Evolutionary conservation across 768 basidiomycete genomes (phyloP), one percentile per base, ranked within the genome.

Genomic region (Cyclocybe cylindracea): DNA sequence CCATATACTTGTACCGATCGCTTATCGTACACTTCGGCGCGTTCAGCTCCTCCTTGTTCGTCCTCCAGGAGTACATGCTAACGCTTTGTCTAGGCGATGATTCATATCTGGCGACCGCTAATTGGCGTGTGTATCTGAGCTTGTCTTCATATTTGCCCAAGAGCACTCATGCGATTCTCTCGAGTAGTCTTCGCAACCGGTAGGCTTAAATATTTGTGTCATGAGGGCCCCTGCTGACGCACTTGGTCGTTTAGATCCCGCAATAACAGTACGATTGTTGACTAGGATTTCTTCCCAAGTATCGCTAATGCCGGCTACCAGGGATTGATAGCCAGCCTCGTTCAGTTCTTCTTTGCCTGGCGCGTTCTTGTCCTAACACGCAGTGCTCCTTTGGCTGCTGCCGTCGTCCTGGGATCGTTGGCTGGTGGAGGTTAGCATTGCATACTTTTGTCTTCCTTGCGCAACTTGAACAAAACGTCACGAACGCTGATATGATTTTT

Each of bases 341-440:
- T 78, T 10, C 78, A 80, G 46, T 51, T 72, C 5, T 81, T 80
- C 60, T 78, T 77, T 43, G 75, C 76, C 0, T 70, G 68, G 68
- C 57, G 67, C 13, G 60, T 70, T 48, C 54, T 51, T 35, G 56
- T 65, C 10, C 40, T 70, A 10, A 67, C 65, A 2, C 54, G 46
- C 32, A 66, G 55, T 39, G 49, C 39, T 31, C 24, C 53, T 5
- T 45, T 62, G 36, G 48, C 64, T 13, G 24, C 29, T 9, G 13
- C 62, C 10, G 48, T 66, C 10, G 39, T 60, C 11, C 33, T 52
- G 11, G 54, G 49, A 35, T 44, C 59, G 14, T 33, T 61, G 29
- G 34, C 58, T 40, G 60, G 59, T 18, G 54, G 52, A 46, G 44
- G 67, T 67, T 38, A 44, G 62, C 11, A 37, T 9, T 29, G 10